A percentile compares a stretch with the other conserved stretches of the same genome.
Evolutionary conservation across 345 rosid species (phyloP).

Genomic region (Eutrema yunnanense): DNA sequence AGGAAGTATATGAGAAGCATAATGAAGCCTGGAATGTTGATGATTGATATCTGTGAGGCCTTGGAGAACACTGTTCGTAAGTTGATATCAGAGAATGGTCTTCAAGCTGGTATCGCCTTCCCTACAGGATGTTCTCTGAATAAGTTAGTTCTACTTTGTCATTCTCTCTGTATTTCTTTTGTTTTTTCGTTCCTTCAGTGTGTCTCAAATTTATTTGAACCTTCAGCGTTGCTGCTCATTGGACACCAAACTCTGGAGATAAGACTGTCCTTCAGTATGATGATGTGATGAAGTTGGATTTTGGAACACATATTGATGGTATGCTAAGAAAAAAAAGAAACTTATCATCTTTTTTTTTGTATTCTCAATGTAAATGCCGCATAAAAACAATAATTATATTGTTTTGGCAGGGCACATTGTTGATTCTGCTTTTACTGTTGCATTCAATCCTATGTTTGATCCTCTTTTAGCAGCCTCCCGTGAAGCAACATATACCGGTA

Average conservation of each 20-base stretch:
- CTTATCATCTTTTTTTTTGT: neutral
- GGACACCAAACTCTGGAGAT: constrained; percentile 98
- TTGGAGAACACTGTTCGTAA: constrained; percentile 84
- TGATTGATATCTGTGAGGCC: constrained; percentile 91
- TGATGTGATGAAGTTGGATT: constrained; percentile 94
- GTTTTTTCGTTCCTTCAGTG: neutral
- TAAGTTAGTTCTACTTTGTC: constrained; percentile 37
- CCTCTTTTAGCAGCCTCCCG: constrained; percentile 91
- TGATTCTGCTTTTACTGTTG: constrained; percentile 95
- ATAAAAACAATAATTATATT: neutral
- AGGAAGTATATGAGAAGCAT: constrained; percentile 72
- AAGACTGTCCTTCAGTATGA: constrained; percentile 94
- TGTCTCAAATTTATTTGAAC: constrained; percentile 1
- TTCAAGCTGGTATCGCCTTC: constrained; percentile 97
- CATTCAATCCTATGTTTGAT: constrained; percentile 91
- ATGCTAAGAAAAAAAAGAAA: constrained; percentile 19
- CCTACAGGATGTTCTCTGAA: constrained; percentile 97
- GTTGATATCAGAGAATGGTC: constrained; percentile 81
- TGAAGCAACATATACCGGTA: constrained; percentile 90
- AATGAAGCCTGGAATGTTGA: constrained; percentile 82
- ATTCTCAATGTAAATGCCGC: neutral
- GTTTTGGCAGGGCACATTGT: constrained; percentile 63
- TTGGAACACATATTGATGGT: constrained; percentile 97
- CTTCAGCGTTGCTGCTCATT: constrained; percentile 90
- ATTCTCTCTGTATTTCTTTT: neutral